Evolutionary conservation across 768 basidiomycete species (phyloP).

Genomic region (Agaricus blazei): DNA sequence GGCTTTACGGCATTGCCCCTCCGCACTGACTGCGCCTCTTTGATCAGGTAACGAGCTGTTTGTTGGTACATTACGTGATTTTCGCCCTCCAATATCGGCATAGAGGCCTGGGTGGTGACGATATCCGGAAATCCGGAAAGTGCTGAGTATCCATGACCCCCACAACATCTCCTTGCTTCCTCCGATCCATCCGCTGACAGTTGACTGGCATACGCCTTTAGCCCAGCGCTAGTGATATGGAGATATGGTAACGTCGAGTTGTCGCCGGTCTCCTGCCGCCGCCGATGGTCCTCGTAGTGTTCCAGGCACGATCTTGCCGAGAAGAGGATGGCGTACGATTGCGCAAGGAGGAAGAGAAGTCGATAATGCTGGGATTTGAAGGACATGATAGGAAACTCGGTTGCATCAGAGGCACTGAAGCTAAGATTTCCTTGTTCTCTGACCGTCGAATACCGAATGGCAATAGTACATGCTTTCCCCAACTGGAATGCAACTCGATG

Average conservation of each 20-base stretch:
- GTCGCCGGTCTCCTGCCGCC: slow-evolving; percentile 9
- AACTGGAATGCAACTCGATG: slow-evolving; percentile 17
- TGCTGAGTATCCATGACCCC: slow-evolving; percentile 19
- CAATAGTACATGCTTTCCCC: slow-evolving; percentile 19
- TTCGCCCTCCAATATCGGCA: slow-evolving; percentile 20
- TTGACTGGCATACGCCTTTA: slow-evolving; percentile 21
- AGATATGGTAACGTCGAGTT: slow-evolving; percentile 11
- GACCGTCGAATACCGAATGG: slow-evolving; percentile 21
- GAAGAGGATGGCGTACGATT: slow-evolving; percentile 17
- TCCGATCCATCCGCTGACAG: slow-evolving; percentile 19
- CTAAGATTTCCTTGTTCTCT: slow-evolving; percentile 21
- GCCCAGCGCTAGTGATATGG: slow-evolving; percentile 16
- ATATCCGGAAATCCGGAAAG: slow-evolving; percentile 19
- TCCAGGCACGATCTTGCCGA: slow-evolving; percentile 11
- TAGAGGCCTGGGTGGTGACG: slow-evolving; percentile 14
- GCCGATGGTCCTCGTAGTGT: slow-evolving; percentile 13
- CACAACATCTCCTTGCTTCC: slow-evolving; percentile 22
- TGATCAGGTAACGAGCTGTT: slow-evolving; percentile 20
- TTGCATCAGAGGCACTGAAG: slow-evolving; percentile 9
- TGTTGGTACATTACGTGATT: slow-evolving; percentile 25
- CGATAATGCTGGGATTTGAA: slow-evolving; percentile 21
- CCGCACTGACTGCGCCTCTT: slow-evolving; percentile 7
- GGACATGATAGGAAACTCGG: slow-evolving; percentile 15
- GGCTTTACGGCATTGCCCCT: not conserved
- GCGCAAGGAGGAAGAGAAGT: slow-evolving; percentile 15